A percentile compares a stretch with the other conserved stretches of the same genome.
Evolutionary conservation across 2,329 filamentous ascomycete species (phyloP).

Genomic region (Chaetomiaceae sp.): DNA sequence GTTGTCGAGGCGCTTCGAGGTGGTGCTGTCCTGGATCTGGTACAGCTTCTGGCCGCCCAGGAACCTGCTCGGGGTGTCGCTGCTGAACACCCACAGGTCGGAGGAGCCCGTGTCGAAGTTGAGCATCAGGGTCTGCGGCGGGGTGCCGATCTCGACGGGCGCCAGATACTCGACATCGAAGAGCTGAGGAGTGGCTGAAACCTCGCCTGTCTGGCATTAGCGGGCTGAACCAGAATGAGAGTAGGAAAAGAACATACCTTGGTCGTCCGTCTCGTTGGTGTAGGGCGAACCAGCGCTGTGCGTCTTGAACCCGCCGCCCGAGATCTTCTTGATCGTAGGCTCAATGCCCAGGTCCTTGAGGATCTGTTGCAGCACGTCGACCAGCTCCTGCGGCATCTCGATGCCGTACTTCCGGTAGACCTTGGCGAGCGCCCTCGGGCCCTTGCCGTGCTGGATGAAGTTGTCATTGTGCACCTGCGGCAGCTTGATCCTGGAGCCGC

Average conservation of each 20-base stretch:
- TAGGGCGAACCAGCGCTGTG: conserved; percentile 2
- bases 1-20: conserved; percentile 38
- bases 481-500: conserved; percentile 39
- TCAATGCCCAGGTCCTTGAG: conserved; percentile 33
- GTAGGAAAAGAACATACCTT: conserved; percentile 14
- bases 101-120: conserved; percentile 66
- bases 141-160: conserved; percentile 56
- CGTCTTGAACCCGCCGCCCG: neutral
- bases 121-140: conserved; percentile 51
- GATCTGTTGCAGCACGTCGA: conserved; percentile 32
- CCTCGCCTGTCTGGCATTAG: conserved; percentile 33
- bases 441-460: conserved; percentile 33
- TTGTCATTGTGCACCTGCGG: conserved; percentile 37
- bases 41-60: conserved; percentile 53
- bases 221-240: neutral
- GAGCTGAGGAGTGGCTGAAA: conserved; percentile 40
- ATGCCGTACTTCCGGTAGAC: conserved; percentile 39
- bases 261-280: conserved; percentile 18
- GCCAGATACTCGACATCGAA: conserved; percentile 49
- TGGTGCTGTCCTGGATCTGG: conserved; percentile 41
- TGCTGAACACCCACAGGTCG: conserved; percentile 67
- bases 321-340: neutral
- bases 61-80: conserved; percentile 44
- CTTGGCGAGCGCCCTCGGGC: conserved; percentile 37
- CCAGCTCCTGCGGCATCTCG: conserved; percentile 33